phyloP scores from a whole-genome alignment of 208 protist genomes.

The Entamoeba moshkovskii region DNA sequence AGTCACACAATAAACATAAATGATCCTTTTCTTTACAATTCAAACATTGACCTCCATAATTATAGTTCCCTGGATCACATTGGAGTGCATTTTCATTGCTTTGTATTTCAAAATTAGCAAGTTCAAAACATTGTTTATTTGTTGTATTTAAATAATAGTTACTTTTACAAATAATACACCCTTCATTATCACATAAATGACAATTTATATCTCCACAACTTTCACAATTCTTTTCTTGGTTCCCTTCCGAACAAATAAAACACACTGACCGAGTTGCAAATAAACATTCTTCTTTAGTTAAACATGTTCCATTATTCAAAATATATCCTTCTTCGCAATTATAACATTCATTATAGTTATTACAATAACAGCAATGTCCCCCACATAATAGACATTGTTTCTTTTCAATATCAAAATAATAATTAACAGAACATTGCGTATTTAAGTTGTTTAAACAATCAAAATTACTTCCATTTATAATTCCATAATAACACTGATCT shows the following conservation, averaged over 20 bases:
- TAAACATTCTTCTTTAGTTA: background rate
- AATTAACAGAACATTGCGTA: no score
- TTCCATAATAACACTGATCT: no score
- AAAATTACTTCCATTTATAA: no score
- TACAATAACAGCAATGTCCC: background rate
- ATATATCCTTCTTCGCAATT: background rate
- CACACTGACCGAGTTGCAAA: background rate
- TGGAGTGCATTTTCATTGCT: no score
- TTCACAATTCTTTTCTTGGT: background rate
- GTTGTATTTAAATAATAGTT: no score
- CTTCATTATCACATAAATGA: background rate
- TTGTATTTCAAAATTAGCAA: no score
- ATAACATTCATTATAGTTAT: background rate
- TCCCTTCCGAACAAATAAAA: background rate
- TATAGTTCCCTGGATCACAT: background rate
- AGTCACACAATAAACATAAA: no score
- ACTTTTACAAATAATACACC: background rate
- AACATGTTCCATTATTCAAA: background rate
- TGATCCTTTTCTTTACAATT: background rate
- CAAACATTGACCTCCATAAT: background rate
- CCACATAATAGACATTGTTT: background rate
- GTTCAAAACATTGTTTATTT: no score
- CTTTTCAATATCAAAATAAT: no score
- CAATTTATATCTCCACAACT: background rate
- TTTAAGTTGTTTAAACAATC: no score